Evolutionary conservation across 1,139 yeast genomes (phyloP).

Genomic region (Diutina siamensis): DNA sequence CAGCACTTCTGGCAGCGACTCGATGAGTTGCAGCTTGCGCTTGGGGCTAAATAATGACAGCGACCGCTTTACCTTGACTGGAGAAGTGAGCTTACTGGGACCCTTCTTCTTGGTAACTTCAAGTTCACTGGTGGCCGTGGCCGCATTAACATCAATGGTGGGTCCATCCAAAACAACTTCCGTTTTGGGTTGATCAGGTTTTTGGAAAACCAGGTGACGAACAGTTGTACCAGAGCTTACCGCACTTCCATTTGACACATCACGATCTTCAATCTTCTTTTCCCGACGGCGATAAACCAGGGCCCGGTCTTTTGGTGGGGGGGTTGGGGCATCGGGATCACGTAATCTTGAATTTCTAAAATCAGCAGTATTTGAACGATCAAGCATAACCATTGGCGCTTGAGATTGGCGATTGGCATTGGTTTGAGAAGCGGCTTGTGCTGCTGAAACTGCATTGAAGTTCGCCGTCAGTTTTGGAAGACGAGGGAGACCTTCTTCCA

Average conservation of each 20-base stretch:
- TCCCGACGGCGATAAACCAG: conserved; percentile 5
- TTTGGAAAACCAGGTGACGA: background rate
- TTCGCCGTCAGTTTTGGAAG: conserved; percentile 2
- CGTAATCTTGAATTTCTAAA: background rate
- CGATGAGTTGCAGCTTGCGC: background rate
- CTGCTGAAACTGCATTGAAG: conserved; percentile 1
- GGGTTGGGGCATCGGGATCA: conserved; percentile 5
- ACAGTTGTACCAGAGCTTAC: background rate
- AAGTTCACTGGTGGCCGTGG: background rate
- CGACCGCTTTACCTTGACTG: conserved; percentile 3
- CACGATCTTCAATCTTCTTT: background rate
- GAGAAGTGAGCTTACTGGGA: conserved; percentile 2
- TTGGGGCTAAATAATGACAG: background rate
- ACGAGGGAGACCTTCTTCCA: background rate
- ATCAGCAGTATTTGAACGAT: background rate
- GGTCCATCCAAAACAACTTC: background rate
- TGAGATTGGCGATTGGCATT: background rate
- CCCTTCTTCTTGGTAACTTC: background rate
- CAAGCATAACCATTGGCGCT: background rate
- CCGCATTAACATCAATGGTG: background rate
- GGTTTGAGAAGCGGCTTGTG: background rate
- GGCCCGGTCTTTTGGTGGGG: conserved; percentile 2
- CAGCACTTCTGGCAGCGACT: conserved; percentile 1
- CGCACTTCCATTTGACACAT: background rate
- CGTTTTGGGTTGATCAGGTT: background rate